phyloP scores from a whole-genome alignment of 371 early-diverging fungal genomes.

The Dinochytrium kinnereticum region DNA sequence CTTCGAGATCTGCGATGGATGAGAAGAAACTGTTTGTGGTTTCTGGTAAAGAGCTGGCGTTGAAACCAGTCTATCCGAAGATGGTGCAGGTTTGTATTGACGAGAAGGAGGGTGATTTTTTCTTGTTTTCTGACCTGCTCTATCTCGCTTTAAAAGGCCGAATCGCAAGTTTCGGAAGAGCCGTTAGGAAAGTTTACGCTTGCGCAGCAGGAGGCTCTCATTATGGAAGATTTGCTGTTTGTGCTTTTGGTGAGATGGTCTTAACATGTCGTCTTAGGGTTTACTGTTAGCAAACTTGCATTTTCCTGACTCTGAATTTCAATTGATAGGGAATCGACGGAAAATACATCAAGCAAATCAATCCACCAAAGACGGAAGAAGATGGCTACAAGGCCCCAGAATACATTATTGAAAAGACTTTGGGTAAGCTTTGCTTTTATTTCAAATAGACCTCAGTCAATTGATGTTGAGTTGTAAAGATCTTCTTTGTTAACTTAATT shows the following conservation, averaged over 20 bases:
- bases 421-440: neutral
- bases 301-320: neutral
- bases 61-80: neutral
- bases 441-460: neutral
- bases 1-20: neutral
- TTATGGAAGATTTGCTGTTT: constrained; percentile 87
- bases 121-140: neutral
- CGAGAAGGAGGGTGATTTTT: neutral
- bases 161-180: neutral
- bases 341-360: constrained; percentile 52
- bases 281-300: neutral
- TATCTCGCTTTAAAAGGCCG: neutral
- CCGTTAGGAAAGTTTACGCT: constrained; percentile 24
- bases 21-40: neutral
- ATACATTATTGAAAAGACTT: neutral
- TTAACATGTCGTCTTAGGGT: neutral
- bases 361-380: constrained; percentile 9
- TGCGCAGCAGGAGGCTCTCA: constrained; percentile 73
- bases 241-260: constrained; percentile 72
- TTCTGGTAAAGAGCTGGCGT: neutral
- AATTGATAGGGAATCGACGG: constrained; percentile 88
- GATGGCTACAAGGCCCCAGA: neutral
- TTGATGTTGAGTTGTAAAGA: too few species aligned
- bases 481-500: too few species aligned
- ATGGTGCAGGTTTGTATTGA: neutral